Base-by-base conservation (phyloP, 2,329 filamentous ascomycete genomes). In the Epichloe festucae region DNA sequence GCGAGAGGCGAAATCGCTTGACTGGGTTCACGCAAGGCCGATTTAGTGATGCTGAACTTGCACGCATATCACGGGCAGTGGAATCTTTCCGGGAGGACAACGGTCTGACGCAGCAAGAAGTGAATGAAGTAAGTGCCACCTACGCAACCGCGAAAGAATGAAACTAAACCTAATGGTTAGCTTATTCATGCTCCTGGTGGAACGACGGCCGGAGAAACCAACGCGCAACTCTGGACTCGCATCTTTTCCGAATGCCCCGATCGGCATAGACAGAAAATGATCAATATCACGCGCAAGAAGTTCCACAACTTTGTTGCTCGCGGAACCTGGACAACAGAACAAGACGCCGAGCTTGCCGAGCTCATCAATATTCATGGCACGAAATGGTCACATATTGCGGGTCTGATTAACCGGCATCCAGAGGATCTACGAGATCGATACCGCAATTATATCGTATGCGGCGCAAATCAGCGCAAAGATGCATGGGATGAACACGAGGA, bases 381-480 rank as follows among this genome's bases (percentile, higher is more conserved):
- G 15, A 77, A 79, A 53, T 89, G 84, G 81, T 73, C 73, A 11
- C 57, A 72, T 31, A 84, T 89, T 56, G 79, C 74, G 0, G 69
- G 72, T n/a, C 57, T 78, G 21, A 75, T 87, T 56, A 81, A 81
- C 55, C 80, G 86, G 5, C 76, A 81, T 40, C 72, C 77, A 0
- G 77, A 81, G 54, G 84, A 88, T 60, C 74, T 82, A 49, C 77
- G 84, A 48, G 84, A 88, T 62, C 79, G 85, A 3, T 87, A 82
- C 71, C 74, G 81, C 40, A 85, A 87, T 58, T 81, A 84, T 58
- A 67, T 85, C 21, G 68, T 82, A 45, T 82, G 78, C 50, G 76
- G 76, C 19, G 70, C 75, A 5, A 73, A 71, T 0, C 69, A 71
- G 52, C 72, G 72, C 35, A 75, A 70, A 42, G 75, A 77, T 36